Evolutionary conservation across 495 filamentous ascomycete species (phyloP).

Genomic region (Aspergillus baeticus): DNA sequence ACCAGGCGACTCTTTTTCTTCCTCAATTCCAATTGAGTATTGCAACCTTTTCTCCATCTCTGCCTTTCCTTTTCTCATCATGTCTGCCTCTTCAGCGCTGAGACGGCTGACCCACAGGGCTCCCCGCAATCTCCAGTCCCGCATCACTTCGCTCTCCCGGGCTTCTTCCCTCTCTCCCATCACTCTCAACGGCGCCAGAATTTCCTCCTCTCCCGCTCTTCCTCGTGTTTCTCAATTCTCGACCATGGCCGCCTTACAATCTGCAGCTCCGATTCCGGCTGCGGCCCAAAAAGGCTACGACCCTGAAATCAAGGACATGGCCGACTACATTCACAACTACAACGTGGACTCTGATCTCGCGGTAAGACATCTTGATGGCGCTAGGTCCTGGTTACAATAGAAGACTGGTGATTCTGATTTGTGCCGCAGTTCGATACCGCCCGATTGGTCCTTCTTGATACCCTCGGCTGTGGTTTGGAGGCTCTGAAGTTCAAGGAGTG

Average conservation of each 20-base stretch:
- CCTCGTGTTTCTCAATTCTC: conserved; percentile 39
- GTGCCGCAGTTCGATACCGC: conserved; percentile 80
- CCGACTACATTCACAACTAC: conserved; percentile 88
- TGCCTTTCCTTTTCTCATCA: conserved; percentile 20
- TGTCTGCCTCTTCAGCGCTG: conserved; percentile 39
- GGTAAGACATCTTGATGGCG: conserved; percentile 62
- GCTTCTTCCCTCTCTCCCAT: conserved; percentile 25
- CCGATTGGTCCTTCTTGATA: conserved; percentile 87
- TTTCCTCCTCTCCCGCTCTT: conserved; percentile 20
- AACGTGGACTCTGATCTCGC: conserved; percentile 88
- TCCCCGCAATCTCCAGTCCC: conserved; percentile 49
- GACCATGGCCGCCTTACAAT: conserved; percentile 48
- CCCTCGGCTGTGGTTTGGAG: conserved; percentile 93
- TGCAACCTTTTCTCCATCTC: conserved; percentile 26
- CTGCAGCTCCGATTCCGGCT: conserved; percentile 34
- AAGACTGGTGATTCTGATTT: conserved; percentile 1
- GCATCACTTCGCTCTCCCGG: conserved; percentile 39
- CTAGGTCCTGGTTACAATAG: too few species aligned
- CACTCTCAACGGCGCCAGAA: conserved; percentile 17
- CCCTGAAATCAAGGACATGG: conserved; percentile 91
- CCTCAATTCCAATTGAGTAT: conserved; percentile 19
- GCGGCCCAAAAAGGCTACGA: conserved; percentile 63
- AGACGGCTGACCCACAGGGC: conserved; percentile 48
- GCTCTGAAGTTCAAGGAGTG: conserved; percentile 95
- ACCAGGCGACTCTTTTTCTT: conserved; percentile 18